Conservation (phyloP, 306 rosid genomes). For the Prunus campanulata region DNA sequence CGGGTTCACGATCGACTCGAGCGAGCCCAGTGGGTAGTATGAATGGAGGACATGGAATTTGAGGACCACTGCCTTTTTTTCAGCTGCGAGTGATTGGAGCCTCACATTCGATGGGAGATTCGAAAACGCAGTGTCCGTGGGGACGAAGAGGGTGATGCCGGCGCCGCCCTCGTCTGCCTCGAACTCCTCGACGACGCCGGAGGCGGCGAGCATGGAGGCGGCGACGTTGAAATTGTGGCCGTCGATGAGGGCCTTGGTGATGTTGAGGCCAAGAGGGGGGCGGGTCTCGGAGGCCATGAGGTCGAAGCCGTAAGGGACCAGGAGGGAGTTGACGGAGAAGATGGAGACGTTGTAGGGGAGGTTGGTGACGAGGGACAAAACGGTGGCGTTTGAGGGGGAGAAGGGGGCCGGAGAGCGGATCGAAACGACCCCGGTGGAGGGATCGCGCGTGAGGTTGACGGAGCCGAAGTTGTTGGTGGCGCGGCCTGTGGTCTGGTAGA, state of each 20-base stretch:
- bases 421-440: constrained; percentile 42
- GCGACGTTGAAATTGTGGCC: constrained; percentile 94
- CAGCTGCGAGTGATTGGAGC: constrained; percentile 83
- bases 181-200: constrained; percentile 86
- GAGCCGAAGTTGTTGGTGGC: constrained; percentile 79
- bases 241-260: constrained; percentile 63
- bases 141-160: constrained; percentile 87
- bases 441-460: constrained; percentile 73
- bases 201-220: constrained; percentile 78
- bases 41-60: constrained; percentile 85
- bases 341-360: constrained; percentile 86
- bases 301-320: constrained; percentile 73
- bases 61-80: constrained; percentile 71
- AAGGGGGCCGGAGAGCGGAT: constrained; percentile 60
- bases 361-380: constrained; percentile 53
- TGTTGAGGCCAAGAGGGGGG: constrained; percentile 71
- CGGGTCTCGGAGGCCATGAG: constrained; percentile 89
- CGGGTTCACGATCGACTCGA: constrained; percentile 84
- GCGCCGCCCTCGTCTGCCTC: constrained; percentile 95
- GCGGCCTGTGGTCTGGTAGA: constrained; percentile 92
- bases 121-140: constrained; percentile 73
- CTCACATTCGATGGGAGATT: constrained; percentile 54
- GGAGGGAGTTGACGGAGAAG: constrained; percentile 65
- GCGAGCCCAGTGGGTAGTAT: constrained; percentile 85
- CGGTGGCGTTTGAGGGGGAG: constrained; percentile 69